Evolutionary conservation across 208 protist genomes (phyloP).

Genomic region (Leishmania amazonensis): DNA sequence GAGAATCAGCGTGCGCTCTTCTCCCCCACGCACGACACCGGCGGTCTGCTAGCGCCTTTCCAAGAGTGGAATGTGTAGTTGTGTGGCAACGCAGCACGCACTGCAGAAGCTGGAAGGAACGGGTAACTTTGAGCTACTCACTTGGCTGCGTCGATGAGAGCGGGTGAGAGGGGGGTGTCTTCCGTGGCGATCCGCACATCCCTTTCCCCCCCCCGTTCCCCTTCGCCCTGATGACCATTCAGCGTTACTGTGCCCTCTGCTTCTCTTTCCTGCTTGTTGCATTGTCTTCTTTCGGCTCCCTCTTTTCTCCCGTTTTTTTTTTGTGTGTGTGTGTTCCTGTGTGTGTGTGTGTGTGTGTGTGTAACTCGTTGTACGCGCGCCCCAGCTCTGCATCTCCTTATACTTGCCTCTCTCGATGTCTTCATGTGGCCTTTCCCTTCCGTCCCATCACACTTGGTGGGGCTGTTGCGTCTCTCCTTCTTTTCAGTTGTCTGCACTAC

Average conservation of each 20-base stretch:
- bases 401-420: background rate
- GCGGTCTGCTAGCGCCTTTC: slow-evolving; percentile 43
- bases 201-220: background rate
- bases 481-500: background rate
- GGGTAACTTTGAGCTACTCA: background rate
- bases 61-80: slow-evolving; percentile 39
- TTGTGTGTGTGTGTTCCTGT: background rate
- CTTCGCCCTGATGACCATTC: slow-evolving; percentile 3
- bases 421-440: background rate
- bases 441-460: background rate
- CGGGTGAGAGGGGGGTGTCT: background rate
- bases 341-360: background rate
- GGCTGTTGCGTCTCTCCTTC: background rate
- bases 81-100: no score
- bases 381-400: background rate
- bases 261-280: slow-evolving; percentile 4
- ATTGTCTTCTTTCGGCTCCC: background rate
- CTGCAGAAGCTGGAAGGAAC: background rate
- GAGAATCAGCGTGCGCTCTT: slow-evolving; percentile 42
- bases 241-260: slow-evolving; percentile 4
- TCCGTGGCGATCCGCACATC: background rate
- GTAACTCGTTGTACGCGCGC: background rate
- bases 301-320: background rate
- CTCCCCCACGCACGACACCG: slow-evolving; percentile 49
- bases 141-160: no score